A percentile compares a stretch with the other conserved stretches of the same genome.
Conservation (phyloP, 768 basidiomycete species). For the Lanmaoa rubissima region DNA sequence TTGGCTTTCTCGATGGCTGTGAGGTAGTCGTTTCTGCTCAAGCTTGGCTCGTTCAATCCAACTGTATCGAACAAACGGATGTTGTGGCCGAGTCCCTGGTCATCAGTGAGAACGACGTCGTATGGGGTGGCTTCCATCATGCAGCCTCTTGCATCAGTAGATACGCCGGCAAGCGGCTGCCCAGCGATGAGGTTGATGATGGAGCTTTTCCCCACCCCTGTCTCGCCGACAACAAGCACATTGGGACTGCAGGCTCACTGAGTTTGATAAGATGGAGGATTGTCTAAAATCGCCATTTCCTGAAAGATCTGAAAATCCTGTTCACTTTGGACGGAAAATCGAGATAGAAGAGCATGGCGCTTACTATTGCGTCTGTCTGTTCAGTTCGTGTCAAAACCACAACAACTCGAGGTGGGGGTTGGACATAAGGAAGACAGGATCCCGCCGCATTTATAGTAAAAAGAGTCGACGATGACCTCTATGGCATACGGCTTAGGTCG, state of each 20-base stretch:
- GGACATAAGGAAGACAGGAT: not conserved
- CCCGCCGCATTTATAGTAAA: conserved; percentile 9
- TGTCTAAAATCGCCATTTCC: not conserved
- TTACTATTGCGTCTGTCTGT: conserved; percentile 7
- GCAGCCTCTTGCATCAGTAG: conserved; percentile 31
- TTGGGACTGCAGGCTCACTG: conserved; percentile 29
- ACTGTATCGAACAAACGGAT: conserved; percentile 32
- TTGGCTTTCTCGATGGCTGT: conserved; percentile 31
- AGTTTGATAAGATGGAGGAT: conserved; percentile 7
- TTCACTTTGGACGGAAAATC: not conserved
- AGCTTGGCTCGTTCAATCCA: conserved; percentile 29
- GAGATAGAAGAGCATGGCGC: not conserved
- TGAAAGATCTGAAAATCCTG: conserved; percentile 3
- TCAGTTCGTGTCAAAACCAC: not conserved
- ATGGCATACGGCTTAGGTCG: not conserved
- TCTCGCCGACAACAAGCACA: conserved; percentile 35
- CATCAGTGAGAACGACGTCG: conserved; percentile 16
- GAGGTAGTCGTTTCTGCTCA: conserved; percentile 20
- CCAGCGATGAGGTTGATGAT: conserved; percentile 40
- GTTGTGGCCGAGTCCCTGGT: not conserved
- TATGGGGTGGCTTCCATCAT: conserved; percentile 33
- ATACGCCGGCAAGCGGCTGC: conserved; percentile 24
- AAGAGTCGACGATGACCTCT: not conserved
- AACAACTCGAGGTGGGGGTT: not conserved
- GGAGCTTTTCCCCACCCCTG: conserved; percentile 37